phyloP scores from a whole-genome alignment of 2,329 filamentous ascomycete genomes.

The Paradendryphiella salina region DNA sequence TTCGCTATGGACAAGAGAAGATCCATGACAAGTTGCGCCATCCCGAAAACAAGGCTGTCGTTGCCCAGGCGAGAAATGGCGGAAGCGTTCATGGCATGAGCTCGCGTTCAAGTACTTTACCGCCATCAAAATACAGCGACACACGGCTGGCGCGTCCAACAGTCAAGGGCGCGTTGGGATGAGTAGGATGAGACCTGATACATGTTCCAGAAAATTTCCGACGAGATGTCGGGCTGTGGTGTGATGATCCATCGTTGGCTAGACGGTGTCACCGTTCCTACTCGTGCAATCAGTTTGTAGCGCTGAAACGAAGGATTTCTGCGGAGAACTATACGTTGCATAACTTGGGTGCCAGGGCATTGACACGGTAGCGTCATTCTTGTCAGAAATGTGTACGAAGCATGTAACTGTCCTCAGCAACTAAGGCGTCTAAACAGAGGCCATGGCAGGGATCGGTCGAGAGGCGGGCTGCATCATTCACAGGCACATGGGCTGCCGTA shows the following conservation, averaged over 20 bases:
- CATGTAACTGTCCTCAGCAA: conserved; percentile 3
- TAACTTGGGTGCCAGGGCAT: background rate
- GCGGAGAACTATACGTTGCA: background rate
- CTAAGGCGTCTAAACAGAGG: background rate
- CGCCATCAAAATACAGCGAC: conserved; percentile 12
- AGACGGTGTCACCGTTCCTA: background rate
- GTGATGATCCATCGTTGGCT: conserved; percentile 7
- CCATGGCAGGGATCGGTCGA: background rate
- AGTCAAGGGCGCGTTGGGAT: background rate
- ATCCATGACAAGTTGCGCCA: conserved; percentile 6
- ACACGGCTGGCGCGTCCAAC: background rate
- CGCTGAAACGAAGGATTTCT: conserved; percentile 2
- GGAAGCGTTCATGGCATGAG: conserved; percentile 1
- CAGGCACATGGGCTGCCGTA: too few relatives aligned
- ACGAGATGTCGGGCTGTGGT: background rate
- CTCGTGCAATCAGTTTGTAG: conserved; percentile 5
- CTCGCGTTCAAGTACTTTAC: conserved; percentile 7
- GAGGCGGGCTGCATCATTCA: background rate
- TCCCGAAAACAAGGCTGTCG: conserved; percentile 11
- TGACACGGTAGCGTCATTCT: background rate
- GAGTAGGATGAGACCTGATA: too few relatives aligned
- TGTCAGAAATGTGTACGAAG: background rate
- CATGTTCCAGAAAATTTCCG: conserved; percentile 14
- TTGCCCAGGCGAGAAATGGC: background rate
- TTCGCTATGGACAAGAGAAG: conserved; percentile 8